phyloP scores from a whole-genome alignment of 2,329 filamentous ascomycete species.

The Colletotrichum sojae region DNA sequence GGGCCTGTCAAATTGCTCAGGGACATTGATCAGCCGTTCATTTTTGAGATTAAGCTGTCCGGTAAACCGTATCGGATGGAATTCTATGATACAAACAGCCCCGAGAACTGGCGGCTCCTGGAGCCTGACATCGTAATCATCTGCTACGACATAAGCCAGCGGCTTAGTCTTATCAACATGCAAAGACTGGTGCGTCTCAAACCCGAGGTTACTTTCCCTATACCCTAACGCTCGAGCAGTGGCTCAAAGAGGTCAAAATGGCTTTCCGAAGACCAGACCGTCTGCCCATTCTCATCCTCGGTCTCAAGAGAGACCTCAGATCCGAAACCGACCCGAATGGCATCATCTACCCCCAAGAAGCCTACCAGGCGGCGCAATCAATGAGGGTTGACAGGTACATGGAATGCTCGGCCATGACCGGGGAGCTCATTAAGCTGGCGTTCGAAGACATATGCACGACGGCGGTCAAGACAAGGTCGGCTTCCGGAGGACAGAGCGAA shows the following conservation, averaged over 20 bases:
- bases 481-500: slow-evolving; percentile 66
- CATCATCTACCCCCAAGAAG: slow-evolving; percentile 74
- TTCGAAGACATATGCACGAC: slow-evolving; percentile 74
- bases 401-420: slow-evolving; percentile 74
- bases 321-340: slow-evolving; percentile 72
- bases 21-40: slow-evolving; percentile 73
- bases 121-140: slow-evolving; percentile 71
- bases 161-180: slow-evolving; percentile 71
- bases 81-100: slow-evolving; percentile 72
- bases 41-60: slow-evolving; percentile 66
- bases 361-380: slow-evolving; percentile 68
- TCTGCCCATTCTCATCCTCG: slow-evolving; percentile 70
- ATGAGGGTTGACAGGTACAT: slow-evolving; percentile 75
- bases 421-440: slow-evolving; percentile 69
- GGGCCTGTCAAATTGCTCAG: slow-evolving; percentile 64
- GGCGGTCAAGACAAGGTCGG: slow-evolving; percentile 63
- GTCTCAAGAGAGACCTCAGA: slow-evolving; percentile 73
- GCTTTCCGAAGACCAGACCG: slow-evolving; percentile 62
- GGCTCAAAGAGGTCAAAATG: slow-evolving; percentile 68
- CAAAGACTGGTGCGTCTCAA: slow-evolving; percentile 64
- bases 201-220: background rate
- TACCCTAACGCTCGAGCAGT: slow-evolving; percentile 56
- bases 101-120: slow-evolving; percentile 71
- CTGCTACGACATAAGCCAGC: slow-evolving; percentile 74
- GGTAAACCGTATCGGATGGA: slow-evolving; percentile 64